These are phyloP conservation scores for Leptographium galeiforme DNA, from an alignment of 2,329 filamentous ascomycete genomes.

Conservation along the genomic window DNA sequence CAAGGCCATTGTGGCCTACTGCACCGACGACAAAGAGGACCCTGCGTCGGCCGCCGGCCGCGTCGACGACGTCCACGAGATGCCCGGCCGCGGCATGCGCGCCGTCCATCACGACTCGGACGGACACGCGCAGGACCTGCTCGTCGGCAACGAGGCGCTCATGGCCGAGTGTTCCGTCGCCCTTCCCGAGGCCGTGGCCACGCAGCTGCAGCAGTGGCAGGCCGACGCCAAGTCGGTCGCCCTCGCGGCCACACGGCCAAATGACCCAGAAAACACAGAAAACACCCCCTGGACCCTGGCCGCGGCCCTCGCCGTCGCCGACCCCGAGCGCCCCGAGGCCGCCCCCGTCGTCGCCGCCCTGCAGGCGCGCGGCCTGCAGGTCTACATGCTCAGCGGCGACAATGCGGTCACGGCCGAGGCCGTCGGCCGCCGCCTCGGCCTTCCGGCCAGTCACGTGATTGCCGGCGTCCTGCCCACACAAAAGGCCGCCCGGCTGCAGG, in stretches of 20 bases:
- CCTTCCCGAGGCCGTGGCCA: conserved; percentile 21
- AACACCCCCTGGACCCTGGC: conserved; percentile 34
- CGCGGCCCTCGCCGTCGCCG: conserved; percentile 62
- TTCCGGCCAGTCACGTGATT: conserved; percentile 60
- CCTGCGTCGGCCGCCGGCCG: conserved; percentile 7
- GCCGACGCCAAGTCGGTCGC: conserved; percentile 49
- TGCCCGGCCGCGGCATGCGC: conserved; percentile 58
- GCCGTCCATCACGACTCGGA: conserved; percentile 26
- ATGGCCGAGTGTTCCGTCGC: conserved; percentile 37
- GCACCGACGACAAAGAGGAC: conserved; percentile 17
- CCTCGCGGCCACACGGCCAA: conserved; percentile 34
- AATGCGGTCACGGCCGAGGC: conserved; percentile 73
- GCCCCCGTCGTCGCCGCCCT: conserved; percentile 50
- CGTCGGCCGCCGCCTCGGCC: conserved; percentile 64
- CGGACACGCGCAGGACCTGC: conserved; percentile 30
- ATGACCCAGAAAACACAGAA: neutral
- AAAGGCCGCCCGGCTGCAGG: conserved; percentile 60
- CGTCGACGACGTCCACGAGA: conserved; percentile 42
- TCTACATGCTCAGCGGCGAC: conserved; percentile 91
- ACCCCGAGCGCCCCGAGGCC: conserved; percentile 67
- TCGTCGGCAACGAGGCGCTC: conserved; percentile 63
- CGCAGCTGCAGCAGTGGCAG: conserved; percentile 42
- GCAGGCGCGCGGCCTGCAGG: conserved; percentile 49
- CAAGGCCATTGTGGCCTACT: conserved; percentile 54
- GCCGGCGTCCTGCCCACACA: conserved; percentile 76